Conservation (phyloP, 2,329 filamentous ascomycete genomes). For the Albophoma yamanashiensis region DNA sequence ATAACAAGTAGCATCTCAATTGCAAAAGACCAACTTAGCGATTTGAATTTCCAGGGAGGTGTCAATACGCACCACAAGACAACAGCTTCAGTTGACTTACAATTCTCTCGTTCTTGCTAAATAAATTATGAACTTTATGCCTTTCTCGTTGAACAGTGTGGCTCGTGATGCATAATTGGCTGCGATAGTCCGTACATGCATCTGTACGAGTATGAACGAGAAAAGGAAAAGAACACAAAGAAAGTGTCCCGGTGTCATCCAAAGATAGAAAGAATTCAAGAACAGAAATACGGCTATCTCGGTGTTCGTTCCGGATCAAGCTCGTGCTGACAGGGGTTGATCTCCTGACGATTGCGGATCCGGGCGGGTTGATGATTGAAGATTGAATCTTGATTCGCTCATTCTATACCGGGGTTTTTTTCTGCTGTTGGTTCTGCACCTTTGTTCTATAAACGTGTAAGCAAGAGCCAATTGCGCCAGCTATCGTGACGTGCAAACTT, state of each 20-base stretch:
- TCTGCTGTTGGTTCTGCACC: not conserved
- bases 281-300: not conserved
- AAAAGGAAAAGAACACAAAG: too few relatives aligned
- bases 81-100: not conserved
- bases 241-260: too few relatives aligned
- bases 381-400: not conserved
- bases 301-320: not conserved
- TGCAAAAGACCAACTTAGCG: too few relatives aligned
- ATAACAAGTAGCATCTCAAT: not conserved
- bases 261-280: not conserved
- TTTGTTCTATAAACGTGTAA: not conserved
- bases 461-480: too few relatives aligned
- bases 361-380: not conserved
- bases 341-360: not conserved
- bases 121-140: not conserved
- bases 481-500: too few relatives aligned
- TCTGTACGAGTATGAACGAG: too few relatives aligned
- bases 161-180: not conserved
- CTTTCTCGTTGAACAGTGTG: not conserved
- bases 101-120: not conserved
- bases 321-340: not conserved
- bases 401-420: not conserved
- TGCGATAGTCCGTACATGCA: too few relatives aligned
- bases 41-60: not conserved
- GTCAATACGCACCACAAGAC: not conserved